These are phyloP conservation scores for Solanum clarkiae DNA, from an alignment of 257 asterid genomes.

Conservation along the genomic window DNA sequence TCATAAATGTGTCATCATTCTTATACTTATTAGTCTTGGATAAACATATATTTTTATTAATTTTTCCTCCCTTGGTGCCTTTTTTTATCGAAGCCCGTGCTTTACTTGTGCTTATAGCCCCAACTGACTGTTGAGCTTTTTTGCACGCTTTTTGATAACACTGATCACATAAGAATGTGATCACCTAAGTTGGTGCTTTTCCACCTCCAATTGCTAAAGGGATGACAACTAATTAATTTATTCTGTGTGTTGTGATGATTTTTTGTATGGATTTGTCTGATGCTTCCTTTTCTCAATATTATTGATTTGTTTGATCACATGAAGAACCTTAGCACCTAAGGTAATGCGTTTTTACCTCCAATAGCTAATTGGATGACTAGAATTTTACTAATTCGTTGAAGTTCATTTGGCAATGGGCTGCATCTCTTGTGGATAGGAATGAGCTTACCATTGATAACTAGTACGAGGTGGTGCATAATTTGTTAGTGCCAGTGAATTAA, in stretches of 20 bases:
- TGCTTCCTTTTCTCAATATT: not conserved
- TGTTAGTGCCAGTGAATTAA: not conserved
- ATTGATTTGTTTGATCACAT: not conserved
- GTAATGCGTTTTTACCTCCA: not conserved
- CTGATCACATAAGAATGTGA: not conserved
- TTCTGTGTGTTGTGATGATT: not conserved
- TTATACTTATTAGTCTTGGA: not conserved
- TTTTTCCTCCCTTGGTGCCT: not conserved
- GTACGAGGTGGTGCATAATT: not conserved
- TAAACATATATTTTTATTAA: not conserved
- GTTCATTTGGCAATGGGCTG: not conserved
- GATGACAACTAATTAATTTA: not conserved
- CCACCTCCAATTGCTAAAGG: not conserved
- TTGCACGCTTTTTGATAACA: not conserved
- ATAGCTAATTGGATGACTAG: not conserved
- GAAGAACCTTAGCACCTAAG: not conserved
- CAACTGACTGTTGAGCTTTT: not conserved
- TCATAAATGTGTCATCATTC: not conserved
- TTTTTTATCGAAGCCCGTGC: not conserved
- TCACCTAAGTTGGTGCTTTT: not conserved
- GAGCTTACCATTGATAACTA: not conserved
- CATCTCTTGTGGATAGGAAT: not conserved
- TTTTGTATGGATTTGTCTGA: not conserved
- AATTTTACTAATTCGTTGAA: not conserved
- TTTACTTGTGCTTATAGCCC: not conserved